phyloP scores from a whole-genome alignment of 2,329 filamentous ascomycete species.

The Pyrenophora teres region DNA sequence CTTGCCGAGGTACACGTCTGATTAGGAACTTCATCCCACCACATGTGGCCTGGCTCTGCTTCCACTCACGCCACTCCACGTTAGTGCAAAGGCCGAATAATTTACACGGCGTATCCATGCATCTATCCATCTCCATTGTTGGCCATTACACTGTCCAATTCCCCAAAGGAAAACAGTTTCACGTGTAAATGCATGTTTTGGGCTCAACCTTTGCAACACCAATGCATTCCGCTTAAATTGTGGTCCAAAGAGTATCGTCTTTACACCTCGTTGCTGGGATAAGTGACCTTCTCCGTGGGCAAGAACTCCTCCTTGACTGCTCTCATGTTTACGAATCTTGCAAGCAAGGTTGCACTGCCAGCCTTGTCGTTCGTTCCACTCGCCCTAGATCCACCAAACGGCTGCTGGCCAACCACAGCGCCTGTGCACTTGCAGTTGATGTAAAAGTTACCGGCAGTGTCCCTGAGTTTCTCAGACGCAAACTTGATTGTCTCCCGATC shows the following conservation, averaged over 20 bases:
- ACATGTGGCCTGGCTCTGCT: too few relatives aligned
- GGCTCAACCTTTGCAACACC: background rate
- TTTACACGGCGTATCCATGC: background rate
- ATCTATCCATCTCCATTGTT: too few relatives aligned
- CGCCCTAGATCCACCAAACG: slow-evolving; percentile 60
- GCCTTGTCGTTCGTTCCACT: slow-evolving; percentile 64
- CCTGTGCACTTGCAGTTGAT: slow-evolving; percentile 77
- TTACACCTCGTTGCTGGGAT: slow-evolving; percentile 58
- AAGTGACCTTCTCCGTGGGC: slow-evolving; percentile 53
- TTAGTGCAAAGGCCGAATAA: background rate
- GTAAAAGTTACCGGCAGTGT: slow-evolving; percentile 83
- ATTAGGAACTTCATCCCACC: too few relatives aligned
- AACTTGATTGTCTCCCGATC: slow-evolving; percentile 68
- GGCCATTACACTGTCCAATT: too few relatives aligned
- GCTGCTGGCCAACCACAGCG: slow-evolving; percentile 56
- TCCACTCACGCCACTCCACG: too few relatives aligned
- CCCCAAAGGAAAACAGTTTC: too few relatives aligned
- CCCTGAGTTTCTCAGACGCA: slow-evolving; percentile 72
- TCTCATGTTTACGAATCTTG: slow-evolving; percentile 61
- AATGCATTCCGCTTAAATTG: background rate
- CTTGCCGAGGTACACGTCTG: background rate
- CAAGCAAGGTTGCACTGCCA: slow-evolving; percentile 57
- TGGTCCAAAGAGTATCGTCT: background rate
- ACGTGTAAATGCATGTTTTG: background rate
- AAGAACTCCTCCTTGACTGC: slow-evolving; percentile 62